A percentile compares a stretch with the other conserved stretches of the same genome.
Evolutionary conservation across 78 protist genomes (phyloP).

Genomic region (Dictyostelium discoideum): DNA sequence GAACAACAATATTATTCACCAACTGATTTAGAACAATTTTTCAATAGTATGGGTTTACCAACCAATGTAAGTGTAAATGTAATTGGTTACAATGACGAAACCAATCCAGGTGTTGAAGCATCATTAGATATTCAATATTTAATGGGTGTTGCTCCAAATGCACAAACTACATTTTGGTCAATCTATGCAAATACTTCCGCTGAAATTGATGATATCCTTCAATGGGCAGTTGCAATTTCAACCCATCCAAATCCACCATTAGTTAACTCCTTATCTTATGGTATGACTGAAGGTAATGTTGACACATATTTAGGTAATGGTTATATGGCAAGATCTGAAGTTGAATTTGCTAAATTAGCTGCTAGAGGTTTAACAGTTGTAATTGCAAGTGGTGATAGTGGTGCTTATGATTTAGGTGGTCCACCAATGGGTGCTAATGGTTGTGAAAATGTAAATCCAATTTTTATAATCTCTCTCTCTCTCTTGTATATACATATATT

Average conservation of each 20-base stretch:
- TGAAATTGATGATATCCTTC: slow-evolving; percentile 61
- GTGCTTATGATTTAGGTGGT: slow-evolving; percentile 60
- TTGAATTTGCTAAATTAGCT: slow-evolving; percentile 50
- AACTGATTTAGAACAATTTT: slow-evolving; percentile 39
- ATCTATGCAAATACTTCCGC: slow-evolving; percentile 37
- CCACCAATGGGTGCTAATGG: slow-evolving; percentile 25
- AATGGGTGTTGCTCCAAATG: slow-evolving; percentile 71
- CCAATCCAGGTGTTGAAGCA: slow-evolving; percentile 82
- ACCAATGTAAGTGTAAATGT: slow-evolving; percentile 14
- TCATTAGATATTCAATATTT: slow-evolving; percentile 78
- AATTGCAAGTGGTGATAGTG: slow-evolving; percentile 81
- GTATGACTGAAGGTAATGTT: slow-evolving; percentile 71
- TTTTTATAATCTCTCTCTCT: too few species aligned
- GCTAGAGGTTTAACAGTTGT: slow-evolving; percentile 68
- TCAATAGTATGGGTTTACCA: slow-evolving; percentile 49
- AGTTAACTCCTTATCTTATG: slow-evolving; percentile 73
- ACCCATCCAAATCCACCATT: slow-evolving; percentile 47
- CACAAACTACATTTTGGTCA: slow-evolving; percentile 79
- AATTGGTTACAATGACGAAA: slow-evolving; percentile 68
- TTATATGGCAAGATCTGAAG: slow-evolving; percentile 45
- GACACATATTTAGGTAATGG: slow-evolving; percentile 46
- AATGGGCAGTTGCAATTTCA: slow-evolving; percentile 34
- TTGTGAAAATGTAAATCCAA: not conserved
- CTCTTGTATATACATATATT: too few species aligned
- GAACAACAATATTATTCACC: slow-evolving; percentile 70